These are phyloP conservation scores for Trametes versicolor DNA, from an alignment of 1,284 basidiomycete species.

Conservation along the genomic window DNA sequence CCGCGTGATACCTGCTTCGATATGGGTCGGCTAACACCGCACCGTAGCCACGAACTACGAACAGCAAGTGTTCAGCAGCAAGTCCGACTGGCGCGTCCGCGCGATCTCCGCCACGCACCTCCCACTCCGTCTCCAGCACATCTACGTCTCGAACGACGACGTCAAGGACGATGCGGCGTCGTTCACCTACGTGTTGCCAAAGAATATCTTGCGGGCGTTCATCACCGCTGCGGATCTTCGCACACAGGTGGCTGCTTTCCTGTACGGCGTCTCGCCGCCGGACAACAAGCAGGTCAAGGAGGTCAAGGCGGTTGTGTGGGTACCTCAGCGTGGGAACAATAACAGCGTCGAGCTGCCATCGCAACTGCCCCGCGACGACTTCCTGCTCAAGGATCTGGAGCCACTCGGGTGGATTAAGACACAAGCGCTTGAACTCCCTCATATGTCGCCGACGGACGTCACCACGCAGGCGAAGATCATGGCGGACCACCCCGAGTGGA, in stretches of 20 bases:
- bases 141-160: constrained; percentile 99
- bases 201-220: constrained; percentile 97
- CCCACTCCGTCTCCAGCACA: constrained; percentile 95
- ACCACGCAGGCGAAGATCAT: constrained; percentile 96
- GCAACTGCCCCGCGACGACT: constrained; percentile 92
- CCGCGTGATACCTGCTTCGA: constrained; percentile 1
- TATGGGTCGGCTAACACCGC: constrained; percentile 23
- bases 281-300: constrained; percentile 99
- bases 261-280: constrained; percentile 93
- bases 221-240: constrained; percentile 94
- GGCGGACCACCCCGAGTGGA: constrained; percentile 96
- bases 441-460: constrained; percentile 94
- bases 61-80: constrained; percentile 96
- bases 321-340: constrained; percentile 96
- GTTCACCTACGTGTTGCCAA: constrained; percentile 95
- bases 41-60: constrained; percentile 92
- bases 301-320: constrained; percentile 96
- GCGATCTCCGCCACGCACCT: constrained; percentile 97
- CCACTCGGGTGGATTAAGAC: constrained; percentile 99
- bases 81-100: constrained; percentile 99
- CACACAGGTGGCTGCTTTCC: constrained; percentile 94
- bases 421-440: constrained; percentile 91
- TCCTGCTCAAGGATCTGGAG: constrained; percentile 93
- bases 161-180: constrained; percentile 97
- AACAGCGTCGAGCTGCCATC: constrained; percentile 90